Evolutionary conservation across 2,329 filamentous ascomycete genomes (phyloP).

Genomic region (Cercospora berteroae): DNA sequence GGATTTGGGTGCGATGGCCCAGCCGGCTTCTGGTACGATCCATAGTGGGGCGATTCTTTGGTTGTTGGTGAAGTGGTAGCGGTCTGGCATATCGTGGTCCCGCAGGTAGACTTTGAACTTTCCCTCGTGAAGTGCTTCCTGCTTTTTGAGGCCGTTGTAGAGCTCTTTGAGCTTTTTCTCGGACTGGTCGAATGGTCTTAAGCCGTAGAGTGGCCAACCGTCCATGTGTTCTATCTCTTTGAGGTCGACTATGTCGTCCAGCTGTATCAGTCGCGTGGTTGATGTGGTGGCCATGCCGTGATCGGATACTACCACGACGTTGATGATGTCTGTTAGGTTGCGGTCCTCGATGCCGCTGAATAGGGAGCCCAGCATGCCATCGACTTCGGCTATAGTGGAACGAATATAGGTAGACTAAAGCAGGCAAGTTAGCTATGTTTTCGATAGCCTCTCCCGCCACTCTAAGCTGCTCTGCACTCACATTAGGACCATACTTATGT

Average conservation of each 20-base stretch:
- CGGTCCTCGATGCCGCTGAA: slow-evolving; percentile 73
- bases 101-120: slow-evolving; percentile 84
- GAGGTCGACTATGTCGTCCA: slow-evolving; percentile 84
- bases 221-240: slow-evolving; percentile 77
- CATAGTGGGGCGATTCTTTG: slow-evolving; percentile 89
- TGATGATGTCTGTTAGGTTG: slow-evolving; percentile 86
- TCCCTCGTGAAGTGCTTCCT: slow-evolving; percentile 59
- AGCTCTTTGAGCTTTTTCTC: slow-evolving; percentile 61
- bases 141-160: slow-evolving; percentile 58
- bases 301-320: slow-evolving; percentile 93
- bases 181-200: slow-evolving; percentile 70
- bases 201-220: slow-evolving; percentile 89
- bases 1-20: slow-evolving; percentile 79
- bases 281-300: slow-evolving; percentile 98
- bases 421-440: neutral
- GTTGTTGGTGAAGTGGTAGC: slow-evolving; percentile 88
- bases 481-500: slow-evolving; percentile 83
- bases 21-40: slow-evolving; percentile 89
- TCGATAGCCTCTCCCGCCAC: neutral
- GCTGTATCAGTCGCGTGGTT: slow-evolving; percentile 72
- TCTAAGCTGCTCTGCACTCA: neutral
- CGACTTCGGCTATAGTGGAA: slow-evolving; percentile 72
- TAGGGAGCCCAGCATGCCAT: slow-evolving; percentile 75
- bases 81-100: slow-evolving; percentile 82
- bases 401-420: slow-evolving; percentile 74